Evolutionary conservation across 352 stramenopile genomes (phyloP), one percentile per base, ranked within the genome.

Genomic region (Phytopythium delawarense): DNA sequence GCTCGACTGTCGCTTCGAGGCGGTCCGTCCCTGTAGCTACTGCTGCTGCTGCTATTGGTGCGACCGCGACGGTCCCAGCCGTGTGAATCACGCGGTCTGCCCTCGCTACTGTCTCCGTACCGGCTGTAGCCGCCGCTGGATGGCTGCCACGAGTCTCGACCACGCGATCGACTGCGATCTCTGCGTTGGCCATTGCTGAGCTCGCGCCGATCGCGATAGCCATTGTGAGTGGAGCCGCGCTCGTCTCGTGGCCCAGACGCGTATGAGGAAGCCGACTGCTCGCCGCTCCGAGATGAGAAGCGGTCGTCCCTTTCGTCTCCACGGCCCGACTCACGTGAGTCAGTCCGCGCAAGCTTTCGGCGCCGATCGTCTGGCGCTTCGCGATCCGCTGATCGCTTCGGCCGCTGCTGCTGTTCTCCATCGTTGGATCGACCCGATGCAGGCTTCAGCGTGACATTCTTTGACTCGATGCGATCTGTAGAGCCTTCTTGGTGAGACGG

Each of bases 71-170:
- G 37, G 44, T 62, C 40, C 58, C 63, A 64, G 32, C 34, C 6
- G 53, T 39, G 60, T 39, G 63, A 37, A 32, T 70, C 67, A 2
- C 55, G 62, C 63, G 53, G 66, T 53, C 48, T 52, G 21, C 55
- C 59, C 8, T 49, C 1, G 8, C 13, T 25, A 13, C 18, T 48
- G 35, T 48, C 34, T 6, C 35, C 32, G 32, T 57, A 18, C 12
- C 34, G 12, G 30, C 16, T 21, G 8, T 11, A 20, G 30, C 21
- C 51, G 8, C 51, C 34, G 9, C 30, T 42, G 21, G 53, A 15
- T 49, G 20, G 21, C 2, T n/a, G 53, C 13, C 35, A 35, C n/a
- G 53, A 59, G 5, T 59, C 53, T 11, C 34, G 53, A 34, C 35
- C 34, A 13, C 53, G 53, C 15, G 53, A 46, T 21, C 53, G 53